phyloP scores from a whole-genome alignment of 257 asterid genomes.

The Solanum clarkiae region DNA sequence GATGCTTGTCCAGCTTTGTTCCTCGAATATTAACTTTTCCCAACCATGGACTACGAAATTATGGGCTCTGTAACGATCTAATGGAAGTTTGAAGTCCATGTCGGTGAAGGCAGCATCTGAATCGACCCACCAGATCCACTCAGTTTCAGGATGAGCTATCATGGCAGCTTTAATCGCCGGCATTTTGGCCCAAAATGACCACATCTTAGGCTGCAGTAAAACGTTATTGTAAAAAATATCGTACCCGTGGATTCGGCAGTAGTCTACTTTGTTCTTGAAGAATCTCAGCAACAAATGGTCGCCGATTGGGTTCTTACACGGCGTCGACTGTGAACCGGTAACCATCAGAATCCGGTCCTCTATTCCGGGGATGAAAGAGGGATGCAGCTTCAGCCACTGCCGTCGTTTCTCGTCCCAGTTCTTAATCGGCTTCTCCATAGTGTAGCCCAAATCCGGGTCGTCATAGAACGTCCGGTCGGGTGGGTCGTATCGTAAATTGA shows the following conservation, averaged over 20 bases:
- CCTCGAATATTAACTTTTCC: slow-evolving; percentile 36
- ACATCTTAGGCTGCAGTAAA: slow-evolving; percentile 68
- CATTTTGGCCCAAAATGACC: slow-evolving; percentile 89
- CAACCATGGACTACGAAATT: slow-evolving; percentile 90
- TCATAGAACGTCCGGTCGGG: slow-evolving; percentile 63
- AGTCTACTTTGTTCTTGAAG: slow-evolving; percentile 93
- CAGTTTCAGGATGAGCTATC: slow-evolving; percentile 96
- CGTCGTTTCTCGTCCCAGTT: slow-evolving; percentile 74
- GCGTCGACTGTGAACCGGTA: slow-evolving; percentile 74
- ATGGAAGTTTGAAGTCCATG: slow-evolving; percentile 74
- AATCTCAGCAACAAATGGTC: slow-evolving; percentile 62
- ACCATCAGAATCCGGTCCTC: slow-evolving; percentile 57
- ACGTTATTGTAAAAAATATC: slow-evolving; percentile 84
- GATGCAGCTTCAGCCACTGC: slow-evolving; percentile 69
- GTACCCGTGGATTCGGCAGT: slow-evolving; percentile 76
- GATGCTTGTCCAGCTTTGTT: slow-evolving; percentile 78
- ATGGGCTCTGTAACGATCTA: slow-evolving; percentile 44
- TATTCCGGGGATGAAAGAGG: slow-evolving; percentile 40
- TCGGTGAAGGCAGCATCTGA: slow-evolving; percentile 98
- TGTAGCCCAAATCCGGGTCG: slow-evolving; percentile 51
- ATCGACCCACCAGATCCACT: slow-evolving; percentile 99
- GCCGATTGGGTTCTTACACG: slow-evolving; percentile 81
- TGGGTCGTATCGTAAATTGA: slow-evolving; percentile 30
- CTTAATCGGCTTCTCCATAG: slow-evolving; percentile 41
- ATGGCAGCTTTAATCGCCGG: slow-evolving; percentile 71